Evolutionary conservation across 2,329 filamentous ascomycete species (phyloP).

Genomic region (Colletotrichum australisinense): DNA sequence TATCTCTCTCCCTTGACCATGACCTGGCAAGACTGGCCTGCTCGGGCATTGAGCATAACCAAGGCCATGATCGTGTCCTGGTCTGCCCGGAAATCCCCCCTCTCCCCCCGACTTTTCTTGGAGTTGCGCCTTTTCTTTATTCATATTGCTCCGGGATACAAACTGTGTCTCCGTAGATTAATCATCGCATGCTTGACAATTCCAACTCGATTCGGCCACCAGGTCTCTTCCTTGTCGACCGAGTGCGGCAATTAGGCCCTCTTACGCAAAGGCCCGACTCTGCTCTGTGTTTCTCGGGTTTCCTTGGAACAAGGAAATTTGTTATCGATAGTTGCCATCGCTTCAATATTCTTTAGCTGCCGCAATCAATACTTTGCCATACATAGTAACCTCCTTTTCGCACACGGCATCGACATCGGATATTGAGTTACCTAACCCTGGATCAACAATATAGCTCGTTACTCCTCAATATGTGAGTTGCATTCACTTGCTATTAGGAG

Average conservation of each 20-base stretch:
- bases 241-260: conserved; percentile 8
- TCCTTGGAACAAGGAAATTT: conserved; percentile 26
- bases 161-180: background rate
- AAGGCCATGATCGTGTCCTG: background rate
- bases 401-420: conserved; percentile 14
- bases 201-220: conserved; percentile 1
- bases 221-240: conserved; percentile 15
- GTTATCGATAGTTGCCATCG: conserved; percentile 14
- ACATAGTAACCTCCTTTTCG: background rate
- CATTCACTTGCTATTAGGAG: background rate
- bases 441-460: background rate
- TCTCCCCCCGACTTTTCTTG: background rate
- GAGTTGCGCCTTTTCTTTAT: background rate
- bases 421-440: conserved; percentile 13
- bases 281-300: background rate
- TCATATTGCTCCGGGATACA: background rate
- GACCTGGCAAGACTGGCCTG: background rate
- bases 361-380: background rate
- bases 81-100: background rate
- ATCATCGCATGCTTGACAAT: background rate
- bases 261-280: conserved; percentile 25
- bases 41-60: background rate
- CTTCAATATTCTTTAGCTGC: conserved; percentile 5
- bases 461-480: background rate
- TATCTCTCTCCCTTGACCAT: conserved; percentile 1